phyloP scores from a whole-genome alignment of 345 rosid genomes.

The Crucihimalaya himalaica region DNA sequence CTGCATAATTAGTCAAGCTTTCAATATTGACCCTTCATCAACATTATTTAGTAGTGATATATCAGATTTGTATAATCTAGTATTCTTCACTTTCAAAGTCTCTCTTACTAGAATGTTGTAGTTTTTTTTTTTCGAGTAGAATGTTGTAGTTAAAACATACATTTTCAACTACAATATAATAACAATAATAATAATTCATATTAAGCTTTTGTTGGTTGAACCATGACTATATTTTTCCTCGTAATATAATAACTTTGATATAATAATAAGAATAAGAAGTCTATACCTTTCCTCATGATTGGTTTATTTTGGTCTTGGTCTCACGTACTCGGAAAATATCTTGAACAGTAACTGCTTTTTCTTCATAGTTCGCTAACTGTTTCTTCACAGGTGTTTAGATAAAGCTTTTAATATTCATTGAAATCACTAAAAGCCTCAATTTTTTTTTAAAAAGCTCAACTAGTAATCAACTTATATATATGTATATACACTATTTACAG shows the following conservation, averaged over 20 bases:
- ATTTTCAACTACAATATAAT: background rate
- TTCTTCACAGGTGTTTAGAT: slow-evolving; percentile 9
- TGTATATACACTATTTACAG: background rate
- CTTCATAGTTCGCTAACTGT: background rate
- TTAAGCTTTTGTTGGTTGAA: slow-evolving; percentile 5
- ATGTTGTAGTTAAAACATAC: slow-evolving; percentile 29
- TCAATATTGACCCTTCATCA: background rate
- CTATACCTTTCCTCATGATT: slow-evolving; percentile 12
- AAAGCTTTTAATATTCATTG: background rate
- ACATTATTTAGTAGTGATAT: background rate
- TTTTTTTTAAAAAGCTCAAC: background rate
- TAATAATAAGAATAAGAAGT: too few species aligned
- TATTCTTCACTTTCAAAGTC: slow-evolving; percentile 13
- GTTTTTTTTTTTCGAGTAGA: too few species aligned
- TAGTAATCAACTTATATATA: background rate
- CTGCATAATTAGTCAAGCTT: slow-evolving; percentile 5
- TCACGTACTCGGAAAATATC: slow-evolving; percentile 23
- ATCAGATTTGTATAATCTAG: background rate
- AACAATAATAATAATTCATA: background rate
- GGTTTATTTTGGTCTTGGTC: slow-evolving; percentile 16
- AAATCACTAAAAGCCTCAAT: background rate
- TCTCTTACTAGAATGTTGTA: slow-evolving; percentile 32
- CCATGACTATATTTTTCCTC: background rate
- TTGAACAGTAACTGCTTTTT: slow-evolving; percentile 12
- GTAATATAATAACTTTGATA: too few species aligned